Evolutionary conservation across 108 stramenopile genomes (phyloP).

Genomic region (Cyclotella distinguenda): DNA sequence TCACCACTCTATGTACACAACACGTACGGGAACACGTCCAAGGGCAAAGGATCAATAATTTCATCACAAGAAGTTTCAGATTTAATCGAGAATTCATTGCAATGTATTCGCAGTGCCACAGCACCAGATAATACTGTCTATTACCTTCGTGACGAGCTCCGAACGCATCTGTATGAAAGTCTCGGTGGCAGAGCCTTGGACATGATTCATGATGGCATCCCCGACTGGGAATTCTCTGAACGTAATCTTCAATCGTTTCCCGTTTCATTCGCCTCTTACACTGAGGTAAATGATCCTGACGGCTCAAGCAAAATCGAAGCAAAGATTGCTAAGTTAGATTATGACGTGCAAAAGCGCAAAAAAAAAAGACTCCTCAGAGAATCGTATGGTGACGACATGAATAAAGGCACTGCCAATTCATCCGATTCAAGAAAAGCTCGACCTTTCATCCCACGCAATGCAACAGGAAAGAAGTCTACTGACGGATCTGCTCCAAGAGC

Average conservation of each 20-base stretch:
- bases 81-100: constrained; percentile 24
- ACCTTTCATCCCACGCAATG: no score
- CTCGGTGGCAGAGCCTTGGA: not conserved
- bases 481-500: no score
- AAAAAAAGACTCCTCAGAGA: constrained; percentile 9
- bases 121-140: constrained; percentile 2
- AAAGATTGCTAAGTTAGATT: constrained; percentile 13
- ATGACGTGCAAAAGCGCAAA: constrained; percentile 2
- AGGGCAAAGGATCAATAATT: not conserved
- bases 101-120: constrained; percentile 13
- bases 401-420: not conserved
- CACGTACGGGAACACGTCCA: not conserved
- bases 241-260: constrained; percentile 27
- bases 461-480: no score
- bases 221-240: constrained; percentile 3
- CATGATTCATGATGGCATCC: not conserved
- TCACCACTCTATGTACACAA: constrained; percentile 13
- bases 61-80: constrained; percentile 1
- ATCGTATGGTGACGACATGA: not conserved
- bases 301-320: constrained; percentile 4
- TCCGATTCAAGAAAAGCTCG: not conserved
- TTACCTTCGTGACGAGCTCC: constrained; percentile 30
- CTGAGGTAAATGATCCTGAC: constrained; percentile 3
- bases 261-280: constrained; percentile 22
- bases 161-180: constrained; percentile 2